These are phyloP conservation scores for Candida hungchunana DNA, from an alignment of 805 yeast species.

Conservation along the genomic window DNA sequence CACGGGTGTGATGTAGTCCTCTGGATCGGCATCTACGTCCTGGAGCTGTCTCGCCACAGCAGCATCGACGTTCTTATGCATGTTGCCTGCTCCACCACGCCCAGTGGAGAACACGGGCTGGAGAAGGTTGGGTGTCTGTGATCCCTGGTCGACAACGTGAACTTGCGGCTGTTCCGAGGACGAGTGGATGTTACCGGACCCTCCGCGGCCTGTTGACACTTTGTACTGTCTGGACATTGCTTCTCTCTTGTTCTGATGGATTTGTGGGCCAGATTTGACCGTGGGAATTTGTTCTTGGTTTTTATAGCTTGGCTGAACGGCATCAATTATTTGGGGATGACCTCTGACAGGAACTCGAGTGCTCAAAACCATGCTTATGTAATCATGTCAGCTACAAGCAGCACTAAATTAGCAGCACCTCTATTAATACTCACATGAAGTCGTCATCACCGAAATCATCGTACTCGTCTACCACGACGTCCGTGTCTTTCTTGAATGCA, in stretches of 20 bases:
- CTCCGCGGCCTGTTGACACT: slow-evolving; percentile 76
- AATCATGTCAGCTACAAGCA: no score
- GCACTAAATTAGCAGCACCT: no score
- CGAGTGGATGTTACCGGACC: slow-evolving; percentile 63
- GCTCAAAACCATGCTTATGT: no score
- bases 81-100: slow-evolving; percentile 77
- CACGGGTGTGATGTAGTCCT: slow-evolving; percentile 39
- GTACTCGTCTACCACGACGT: slow-evolving; percentile 48
- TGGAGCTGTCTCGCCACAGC: slow-evolving; percentile 57
- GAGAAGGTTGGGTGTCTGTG: slow-evolving; percentile 55
- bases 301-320: no score
- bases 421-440: slow-evolving; percentile 62
- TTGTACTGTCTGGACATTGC: slow-evolving; percentile 28
- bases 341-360: no score
- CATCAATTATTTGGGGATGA: no score
- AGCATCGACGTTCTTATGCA: slow-evolving; percentile 59
- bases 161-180: slow-evolving; percentile 46
- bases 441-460: slow-evolving; percentile 75
- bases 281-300: not conserved
- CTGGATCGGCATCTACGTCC: slow-evolving; percentile 50
- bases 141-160: slow-evolving; percentile 52
- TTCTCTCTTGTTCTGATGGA: no score
- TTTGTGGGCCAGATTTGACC: no score
- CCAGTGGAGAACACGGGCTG: slow-evolving; percentile 64
- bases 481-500: slow-evolving; percentile 60